phyloP scores from a whole-genome alignment of 1,139 yeast genomes.

The Hyphopichia pseudoburtonii region DNA sequence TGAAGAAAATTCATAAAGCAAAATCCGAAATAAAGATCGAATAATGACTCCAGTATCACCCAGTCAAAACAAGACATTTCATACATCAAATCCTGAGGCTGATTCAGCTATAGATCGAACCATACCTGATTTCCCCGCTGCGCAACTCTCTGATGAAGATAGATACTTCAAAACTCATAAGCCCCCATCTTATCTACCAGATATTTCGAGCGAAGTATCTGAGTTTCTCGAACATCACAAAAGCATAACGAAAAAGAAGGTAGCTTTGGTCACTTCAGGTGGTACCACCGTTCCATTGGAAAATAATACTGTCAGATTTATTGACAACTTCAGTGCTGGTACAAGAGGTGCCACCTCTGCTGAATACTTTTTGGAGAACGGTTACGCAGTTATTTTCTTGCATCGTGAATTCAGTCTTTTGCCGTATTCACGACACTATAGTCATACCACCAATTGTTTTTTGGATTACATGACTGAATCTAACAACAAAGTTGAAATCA shows the following conservation, averaged over 20 bases:
- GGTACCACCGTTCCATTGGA: conserved; percentile 98
- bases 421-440: conserved; percentile 88
- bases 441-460: conserved; percentile 82
- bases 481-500: conserved; percentile 56
- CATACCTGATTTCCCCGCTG: conserved; percentile 77
- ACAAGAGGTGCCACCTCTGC: conserved; percentile 97
- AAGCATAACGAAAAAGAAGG: conserved; percentile 41
- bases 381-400: conserved; percentile 87
- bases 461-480: conserved; percentile 73
- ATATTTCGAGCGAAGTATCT: conserved; percentile 54
- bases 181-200: conserved; percentile 72
- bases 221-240: conserved; percentile 56
- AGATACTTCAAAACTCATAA: conserved; percentile 68
- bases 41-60: conserved; percentile 11
- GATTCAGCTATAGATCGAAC: conserved; percentile 76
- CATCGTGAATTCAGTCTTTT: conserved; percentile 89
- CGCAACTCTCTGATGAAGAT: conserved; percentile 71
- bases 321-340: conserved; percentile 96
- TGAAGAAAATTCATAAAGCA: not conserved
- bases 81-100: conserved; percentile 71
- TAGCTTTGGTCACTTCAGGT: conserved; percentile 91
- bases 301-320: conserved; percentile 92
- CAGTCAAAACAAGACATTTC: conserved; percentile 23
- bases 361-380: conserved; percentile 80
- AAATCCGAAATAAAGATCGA: not conserved